Conservation (phyloP, 2,329 filamentous ascomycete genomes). For the Parasarocladium wereldwijsianum region DNA sequence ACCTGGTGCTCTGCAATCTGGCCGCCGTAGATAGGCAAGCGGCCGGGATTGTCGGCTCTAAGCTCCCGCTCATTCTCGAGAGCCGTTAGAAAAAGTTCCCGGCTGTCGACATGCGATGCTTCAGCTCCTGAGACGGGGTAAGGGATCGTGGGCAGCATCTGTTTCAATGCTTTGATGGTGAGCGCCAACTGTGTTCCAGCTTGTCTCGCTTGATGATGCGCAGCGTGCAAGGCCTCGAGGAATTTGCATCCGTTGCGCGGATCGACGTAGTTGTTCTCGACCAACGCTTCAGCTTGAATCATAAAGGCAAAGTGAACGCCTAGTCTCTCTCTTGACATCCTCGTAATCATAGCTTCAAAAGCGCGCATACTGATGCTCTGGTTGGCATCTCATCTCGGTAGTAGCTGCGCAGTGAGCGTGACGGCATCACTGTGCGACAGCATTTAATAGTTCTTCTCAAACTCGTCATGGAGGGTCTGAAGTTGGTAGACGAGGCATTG, state of each 20-base stretch:
- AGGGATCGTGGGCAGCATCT: constrained; percentile 34
- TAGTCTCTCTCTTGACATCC: constrained; percentile 8
- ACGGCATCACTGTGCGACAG: constrained; percentile 10
- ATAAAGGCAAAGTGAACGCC: constrained; percentile 35
- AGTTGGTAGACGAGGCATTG: constrained; percentile 32
- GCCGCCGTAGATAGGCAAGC: constrained; percentile 13
- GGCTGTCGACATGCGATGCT: constrained; percentile 22
- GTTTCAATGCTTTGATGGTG: constrained; percentile 37
- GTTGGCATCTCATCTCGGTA: not conserved
- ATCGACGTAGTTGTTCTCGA: constrained; percentile 46
- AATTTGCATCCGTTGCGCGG: constrained; percentile 35
- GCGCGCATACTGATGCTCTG: constrained; percentile 11
- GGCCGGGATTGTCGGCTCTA: constrained; percentile 10
- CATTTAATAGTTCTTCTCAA: constrained; percentile 12
- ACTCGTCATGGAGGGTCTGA: constrained; percentile 10
- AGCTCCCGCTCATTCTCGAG: constrained; percentile 24
- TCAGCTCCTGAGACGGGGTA: constrained; percentile 37
- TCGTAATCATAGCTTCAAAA: constrained; percentile 17
- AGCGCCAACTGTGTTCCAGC: constrained; percentile 20
- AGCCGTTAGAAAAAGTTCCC: constrained; percentile 24
- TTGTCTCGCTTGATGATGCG: constrained; percentile 13
- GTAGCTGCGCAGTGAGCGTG: constrained; percentile 10
- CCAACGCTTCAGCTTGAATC: constrained; percentile 50
- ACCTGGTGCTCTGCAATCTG: constrained; percentile 24
- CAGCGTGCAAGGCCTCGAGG: constrained; percentile 23